Evolutionary conservation across 179 eudicot species (phyloP).

Genomic region (Spinacia oleracea): DNA sequence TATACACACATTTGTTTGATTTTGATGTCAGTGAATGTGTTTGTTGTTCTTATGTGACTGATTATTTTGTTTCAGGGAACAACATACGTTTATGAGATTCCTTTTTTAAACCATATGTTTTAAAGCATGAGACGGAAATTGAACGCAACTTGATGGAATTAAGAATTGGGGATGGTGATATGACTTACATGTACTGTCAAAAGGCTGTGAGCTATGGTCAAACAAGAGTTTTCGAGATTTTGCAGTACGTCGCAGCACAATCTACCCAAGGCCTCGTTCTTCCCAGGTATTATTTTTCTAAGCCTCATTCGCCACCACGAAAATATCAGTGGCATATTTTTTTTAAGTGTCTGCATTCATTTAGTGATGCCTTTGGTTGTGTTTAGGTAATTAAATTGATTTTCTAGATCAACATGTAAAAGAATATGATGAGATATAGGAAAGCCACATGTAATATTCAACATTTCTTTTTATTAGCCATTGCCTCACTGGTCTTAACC

Average conservation of each 20-base stretch:
- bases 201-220: conserved; percentile 70
- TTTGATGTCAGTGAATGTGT: neutral
- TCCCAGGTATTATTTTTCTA: conserved; percentile 48
- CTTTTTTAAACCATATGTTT: conserved; percentile 76
- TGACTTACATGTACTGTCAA: conserved; percentile 68
- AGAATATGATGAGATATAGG: neutral
- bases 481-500: neutral
- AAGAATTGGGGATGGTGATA: conserved; percentile 81
- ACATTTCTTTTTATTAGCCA: neutral
- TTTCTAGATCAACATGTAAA: neutral
- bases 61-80: conserved; percentile 60
- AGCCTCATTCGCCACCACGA: neutral
- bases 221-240: conserved; percentile 74
- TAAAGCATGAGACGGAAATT: conserved; percentile 86
- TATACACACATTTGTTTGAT: conserved; percentile 9
- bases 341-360: neutral
- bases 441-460: neutral
- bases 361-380: neutral
- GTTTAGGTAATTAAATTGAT: neutral
- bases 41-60: conserved; percentile 1
- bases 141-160: conserved; percentile 83
- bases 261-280: conserved; percentile 61
- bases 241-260: conserved; percentile 81
- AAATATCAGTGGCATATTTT: neutral
- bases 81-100: conserved; percentile 77